These are phyloP conservation scores for Exobasidium rhododendri DNA, from an alignment of 1,284 basidiomycete species.

Conservation along the genomic window DNA sequence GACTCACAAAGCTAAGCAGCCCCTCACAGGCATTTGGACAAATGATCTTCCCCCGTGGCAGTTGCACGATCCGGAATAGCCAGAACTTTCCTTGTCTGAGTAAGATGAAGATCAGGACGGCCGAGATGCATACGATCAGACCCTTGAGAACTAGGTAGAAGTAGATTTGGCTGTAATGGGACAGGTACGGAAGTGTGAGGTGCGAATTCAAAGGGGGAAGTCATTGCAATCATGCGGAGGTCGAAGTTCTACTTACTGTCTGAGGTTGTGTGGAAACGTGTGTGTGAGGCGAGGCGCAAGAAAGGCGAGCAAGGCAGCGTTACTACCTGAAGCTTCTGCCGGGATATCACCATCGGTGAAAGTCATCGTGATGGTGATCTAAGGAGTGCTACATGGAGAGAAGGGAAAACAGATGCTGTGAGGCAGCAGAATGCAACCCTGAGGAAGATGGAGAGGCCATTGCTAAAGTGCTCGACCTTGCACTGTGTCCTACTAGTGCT, in stretches of 20 bases:
- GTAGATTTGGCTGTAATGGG: slow-evolving; percentile 6
- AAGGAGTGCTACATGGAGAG: background rate
- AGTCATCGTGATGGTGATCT: background rate
- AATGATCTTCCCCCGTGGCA: slow-evolving; percentile 1
- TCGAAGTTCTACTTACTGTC: background rate
- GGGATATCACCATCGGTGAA: background rate
- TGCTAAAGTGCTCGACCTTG: too few relatives aligned
- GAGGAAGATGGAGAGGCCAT: too few relatives aligned
- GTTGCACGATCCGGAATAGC: background rate
- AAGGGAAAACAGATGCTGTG: slow-evolving; percentile 1
- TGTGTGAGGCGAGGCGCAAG: background rate
- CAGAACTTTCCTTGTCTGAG: slow-evolving; percentile 24
- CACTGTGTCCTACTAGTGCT: too few relatives aligned
- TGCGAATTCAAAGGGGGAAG: background rate
- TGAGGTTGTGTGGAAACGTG: background rate
- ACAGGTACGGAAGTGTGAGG: background rate
- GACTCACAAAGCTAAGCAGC: background rate
- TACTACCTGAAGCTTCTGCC: background rate
- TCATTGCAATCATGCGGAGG: background rate
- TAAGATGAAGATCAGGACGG: slow-evolving; percentile 21
- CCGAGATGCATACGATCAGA: slow-evolving; percentile 22
- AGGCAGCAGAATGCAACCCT: too few relatives aligned
- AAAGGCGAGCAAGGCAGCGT: background rate
- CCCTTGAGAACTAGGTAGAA: slow-evolving; percentile 17
- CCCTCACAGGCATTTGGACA: slow-evolving; percentile 11